Conservation (phyloP, 202 grass and related monocot genomes). For the Cymbopogon flexuosus region DNA sequence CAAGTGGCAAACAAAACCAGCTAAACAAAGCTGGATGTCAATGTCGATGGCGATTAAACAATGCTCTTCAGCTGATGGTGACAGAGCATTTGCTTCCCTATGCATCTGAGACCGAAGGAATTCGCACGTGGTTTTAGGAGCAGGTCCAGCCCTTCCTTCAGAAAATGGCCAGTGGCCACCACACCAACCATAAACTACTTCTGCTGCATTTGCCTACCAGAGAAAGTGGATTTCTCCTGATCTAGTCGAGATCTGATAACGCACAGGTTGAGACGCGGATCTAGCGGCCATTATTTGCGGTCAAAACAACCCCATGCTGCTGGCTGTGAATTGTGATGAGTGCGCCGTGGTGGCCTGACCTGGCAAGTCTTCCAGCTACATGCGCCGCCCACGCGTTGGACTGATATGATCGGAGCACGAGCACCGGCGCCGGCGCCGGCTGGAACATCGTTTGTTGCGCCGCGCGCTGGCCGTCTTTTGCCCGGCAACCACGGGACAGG, state of each 20-base stretch:
- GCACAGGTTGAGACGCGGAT: neutral
- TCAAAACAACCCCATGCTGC: no score
- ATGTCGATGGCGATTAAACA: slow-evolving; percentile 17
- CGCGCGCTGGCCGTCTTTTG: neutral
- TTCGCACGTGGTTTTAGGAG: slow-evolving; percentile 40
- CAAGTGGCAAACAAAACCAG: neutral
- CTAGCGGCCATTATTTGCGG: neutral
- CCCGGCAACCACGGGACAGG: neutral
- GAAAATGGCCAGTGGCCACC: slow-evolving; percentile 3
- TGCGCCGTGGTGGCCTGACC: no score
- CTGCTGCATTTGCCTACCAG: neutral
- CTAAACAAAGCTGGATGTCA: slow-evolving; percentile 14
- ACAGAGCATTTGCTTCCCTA: slow-evolving; percentile 33
- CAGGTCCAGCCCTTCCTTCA: neutral
- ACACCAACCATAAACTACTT: slow-evolving; percentile 32
- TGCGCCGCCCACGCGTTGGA: neutral
- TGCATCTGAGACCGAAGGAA: slow-evolving; percentile 25
- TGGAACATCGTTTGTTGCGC: neutral
- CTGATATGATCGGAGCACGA: neutral
- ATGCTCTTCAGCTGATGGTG: neutral
- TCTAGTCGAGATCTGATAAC: neutral
- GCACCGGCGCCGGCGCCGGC: no score
- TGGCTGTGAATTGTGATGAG: neutral
- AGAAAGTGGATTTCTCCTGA: neutral
- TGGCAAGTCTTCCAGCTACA: neutral